phyloP scores from a whole-genome alignment of 257 asterid species.

The Solanum appendiculatum region DNA sequence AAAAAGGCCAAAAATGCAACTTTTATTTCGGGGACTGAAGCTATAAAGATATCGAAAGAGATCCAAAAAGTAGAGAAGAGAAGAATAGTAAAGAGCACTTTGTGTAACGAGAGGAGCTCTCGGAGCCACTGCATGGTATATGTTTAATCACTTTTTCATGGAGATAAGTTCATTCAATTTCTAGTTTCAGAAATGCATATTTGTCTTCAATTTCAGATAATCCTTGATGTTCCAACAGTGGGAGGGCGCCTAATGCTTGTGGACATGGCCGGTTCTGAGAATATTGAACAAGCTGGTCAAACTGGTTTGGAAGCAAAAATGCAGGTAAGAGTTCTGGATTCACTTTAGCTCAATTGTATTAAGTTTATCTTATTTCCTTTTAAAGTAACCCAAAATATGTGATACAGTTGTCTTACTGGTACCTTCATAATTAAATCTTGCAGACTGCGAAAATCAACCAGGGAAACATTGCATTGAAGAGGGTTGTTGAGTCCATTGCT shows the following conservation, averaged over 20 bases:
- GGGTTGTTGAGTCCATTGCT: conserved; percentile 96
- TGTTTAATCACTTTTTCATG: not conserved
- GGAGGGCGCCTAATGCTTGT: conserved; percentile 96
- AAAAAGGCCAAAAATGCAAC: conserved; percentile 89
- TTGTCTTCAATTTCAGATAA: conserved; percentile 33
- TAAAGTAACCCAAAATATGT: not conserved
- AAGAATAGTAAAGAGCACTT: conserved; percentile 80
- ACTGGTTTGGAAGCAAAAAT: conserved; percentile 81
- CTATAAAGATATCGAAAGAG: conserved; percentile 84
- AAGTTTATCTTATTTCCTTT: not conserved
- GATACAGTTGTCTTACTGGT: not conserved
- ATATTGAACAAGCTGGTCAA: conserved; percentile 97
- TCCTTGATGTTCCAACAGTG: conserved; percentile 89
- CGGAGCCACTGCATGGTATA: conserved; percentile 95
- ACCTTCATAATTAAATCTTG: not conserved
- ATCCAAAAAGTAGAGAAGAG: conserved; percentile 94
- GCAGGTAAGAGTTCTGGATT: conserved; percentile 39
- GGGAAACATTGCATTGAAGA: conserved; percentile 75
- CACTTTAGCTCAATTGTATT: not conserved
- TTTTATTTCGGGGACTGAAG: conserved; percentile 80
- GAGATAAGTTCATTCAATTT: not conserved
- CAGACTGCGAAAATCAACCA: conserved; percentile 95
- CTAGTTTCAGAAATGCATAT: not conserved
- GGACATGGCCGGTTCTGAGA: conserved; percentile 99
- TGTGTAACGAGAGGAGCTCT: conserved; percentile 89